Conservation (phyloP, 2,329 filamentous ascomycete species). For the Pseudogymnoascus sp. region DNA sequence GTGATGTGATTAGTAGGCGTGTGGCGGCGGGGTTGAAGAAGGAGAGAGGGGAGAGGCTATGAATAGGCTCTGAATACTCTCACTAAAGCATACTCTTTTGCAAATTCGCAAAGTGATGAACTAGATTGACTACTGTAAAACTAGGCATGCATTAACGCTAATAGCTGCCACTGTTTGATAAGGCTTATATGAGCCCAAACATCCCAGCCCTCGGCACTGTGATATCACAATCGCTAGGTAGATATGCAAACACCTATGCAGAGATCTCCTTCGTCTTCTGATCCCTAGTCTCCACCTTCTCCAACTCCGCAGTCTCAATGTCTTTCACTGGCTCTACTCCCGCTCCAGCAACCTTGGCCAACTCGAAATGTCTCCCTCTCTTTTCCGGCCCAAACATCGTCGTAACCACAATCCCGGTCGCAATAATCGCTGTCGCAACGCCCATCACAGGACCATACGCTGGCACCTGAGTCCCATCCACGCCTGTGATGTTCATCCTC, state of each 20-base stretch:
- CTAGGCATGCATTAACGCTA: not conserved
- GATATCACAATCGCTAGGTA: not conserved
- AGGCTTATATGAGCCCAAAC: not conserved
- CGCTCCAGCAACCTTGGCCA: constrained; percentile 42
- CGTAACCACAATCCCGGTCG: constrained; percentile 48
- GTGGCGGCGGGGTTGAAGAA: constrained; percentile 38
- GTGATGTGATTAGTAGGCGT: constrained; percentile 54
- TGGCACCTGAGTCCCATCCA: constrained; percentile 48
- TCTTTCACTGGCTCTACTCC: constrained; percentile 23
- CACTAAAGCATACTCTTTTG: not conserved
- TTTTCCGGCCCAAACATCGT: constrained; percentile 59
- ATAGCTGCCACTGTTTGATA: not conserved
- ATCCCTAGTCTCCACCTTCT: not conserved
- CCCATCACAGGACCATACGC: constrained; percentile 71
- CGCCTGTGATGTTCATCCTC: constrained; percentile 44
- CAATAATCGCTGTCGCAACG: constrained; percentile 68
- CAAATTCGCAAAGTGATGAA: not conserved
- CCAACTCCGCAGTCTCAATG: constrained; percentile 16
- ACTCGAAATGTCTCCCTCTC: constrained; percentile 61
- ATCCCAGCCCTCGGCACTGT: not conserved
- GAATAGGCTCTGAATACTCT: not conserved
- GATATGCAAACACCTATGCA: constrained; percentile 6
- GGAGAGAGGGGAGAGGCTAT: not conserved
- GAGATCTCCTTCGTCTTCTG: not conserved
- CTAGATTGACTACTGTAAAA: too few species aligned